Conservation (phyloP, 169 alveolate species). For the Cryptosporidium viatorum region DNA sequence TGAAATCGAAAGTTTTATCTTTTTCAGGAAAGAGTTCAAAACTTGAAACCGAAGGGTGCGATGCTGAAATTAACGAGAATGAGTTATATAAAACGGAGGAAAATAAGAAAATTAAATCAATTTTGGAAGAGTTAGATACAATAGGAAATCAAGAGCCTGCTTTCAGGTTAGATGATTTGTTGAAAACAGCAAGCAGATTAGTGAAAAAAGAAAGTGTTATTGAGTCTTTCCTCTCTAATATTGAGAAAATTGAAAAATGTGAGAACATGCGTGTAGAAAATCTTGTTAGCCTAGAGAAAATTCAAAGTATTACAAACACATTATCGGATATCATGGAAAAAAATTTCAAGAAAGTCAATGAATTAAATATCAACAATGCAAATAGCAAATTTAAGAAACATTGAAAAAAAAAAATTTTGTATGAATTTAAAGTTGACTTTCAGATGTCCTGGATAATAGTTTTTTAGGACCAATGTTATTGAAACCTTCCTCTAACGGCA, state of each 20-base stretch:
- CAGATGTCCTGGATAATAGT: background rate
- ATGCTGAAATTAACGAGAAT: background rate
- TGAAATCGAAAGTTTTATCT: slow-evolving; percentile 48
- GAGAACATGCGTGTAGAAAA: background rate
- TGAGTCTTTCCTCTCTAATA: background rate
- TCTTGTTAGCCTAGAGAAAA: slow-evolving; percentile 4
- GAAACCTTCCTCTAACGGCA: background rate
- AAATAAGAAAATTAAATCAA: background rate
- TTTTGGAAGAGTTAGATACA: slow-evolving; percentile 2
- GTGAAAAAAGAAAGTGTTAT: background rate
- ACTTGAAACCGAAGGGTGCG: background rate
- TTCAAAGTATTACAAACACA: background rate
- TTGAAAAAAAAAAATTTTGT: background rate
- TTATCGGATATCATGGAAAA: background rate
- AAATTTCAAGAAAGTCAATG: background rate
- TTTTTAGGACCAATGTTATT: background rate
- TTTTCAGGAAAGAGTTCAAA: slow-evolving; percentile 22
- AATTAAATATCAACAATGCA: background rate
- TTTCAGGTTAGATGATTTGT: background rate
- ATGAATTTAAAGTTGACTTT: no score
- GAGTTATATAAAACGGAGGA: slow-evolving; percentile 14
- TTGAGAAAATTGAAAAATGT: slow-evolving; percentile 11
- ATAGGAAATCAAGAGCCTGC: background rate
- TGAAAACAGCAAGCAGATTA: background rate
- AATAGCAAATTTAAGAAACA: background rate